A percentile compares a stretch with the other conserved stretches of the same genome.
These are phyloP conservation scores for Poteriospumella lacustris DNA, from an alignment of 108 stramenopile species.

Conservation along the genomic window DNA sequence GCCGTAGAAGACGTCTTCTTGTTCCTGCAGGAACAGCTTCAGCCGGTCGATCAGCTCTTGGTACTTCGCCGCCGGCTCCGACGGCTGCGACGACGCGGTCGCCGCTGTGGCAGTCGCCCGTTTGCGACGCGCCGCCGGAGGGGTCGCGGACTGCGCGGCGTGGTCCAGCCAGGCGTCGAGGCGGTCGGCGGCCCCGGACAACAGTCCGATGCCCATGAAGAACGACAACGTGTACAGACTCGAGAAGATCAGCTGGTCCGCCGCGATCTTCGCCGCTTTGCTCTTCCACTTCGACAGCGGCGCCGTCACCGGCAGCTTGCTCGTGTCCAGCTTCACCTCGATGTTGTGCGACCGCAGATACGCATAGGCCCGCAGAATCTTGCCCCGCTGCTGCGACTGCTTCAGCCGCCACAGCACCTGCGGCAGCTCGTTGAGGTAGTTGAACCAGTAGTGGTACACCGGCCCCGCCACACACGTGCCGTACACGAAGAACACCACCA, in stretches of 20 bases:
- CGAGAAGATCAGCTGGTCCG: conserved; percentile 17
- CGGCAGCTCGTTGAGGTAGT: conserved; percentile 13
- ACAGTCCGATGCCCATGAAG: not conserved
- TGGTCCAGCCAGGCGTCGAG: no score
- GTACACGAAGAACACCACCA: not conserved
- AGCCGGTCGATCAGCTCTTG: no score
- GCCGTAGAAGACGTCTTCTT: no score
- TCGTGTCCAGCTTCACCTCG: not conserved
- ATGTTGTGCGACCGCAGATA: not conserved
- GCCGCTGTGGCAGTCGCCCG: no score
- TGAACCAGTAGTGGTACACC: conserved; percentile 25
- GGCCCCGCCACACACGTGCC: conserved; percentile 15
- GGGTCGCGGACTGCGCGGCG: no score
- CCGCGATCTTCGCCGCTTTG: conserved; percentile 12
- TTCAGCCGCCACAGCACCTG: not conserved
- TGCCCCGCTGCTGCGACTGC: not conserved
- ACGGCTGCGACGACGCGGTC: no score
- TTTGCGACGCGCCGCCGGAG: no score
- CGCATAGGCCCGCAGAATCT: conserved; percentile 11
- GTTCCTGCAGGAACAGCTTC: no score
- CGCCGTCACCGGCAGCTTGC: not conserved
- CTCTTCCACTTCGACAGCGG: not conserved
- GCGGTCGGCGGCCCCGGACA: not conserved
- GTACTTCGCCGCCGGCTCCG: no score
- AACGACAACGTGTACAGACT: not conserved